Conservation (phyloP, 306 rosid species). For the Vicia sativa region DNA sequence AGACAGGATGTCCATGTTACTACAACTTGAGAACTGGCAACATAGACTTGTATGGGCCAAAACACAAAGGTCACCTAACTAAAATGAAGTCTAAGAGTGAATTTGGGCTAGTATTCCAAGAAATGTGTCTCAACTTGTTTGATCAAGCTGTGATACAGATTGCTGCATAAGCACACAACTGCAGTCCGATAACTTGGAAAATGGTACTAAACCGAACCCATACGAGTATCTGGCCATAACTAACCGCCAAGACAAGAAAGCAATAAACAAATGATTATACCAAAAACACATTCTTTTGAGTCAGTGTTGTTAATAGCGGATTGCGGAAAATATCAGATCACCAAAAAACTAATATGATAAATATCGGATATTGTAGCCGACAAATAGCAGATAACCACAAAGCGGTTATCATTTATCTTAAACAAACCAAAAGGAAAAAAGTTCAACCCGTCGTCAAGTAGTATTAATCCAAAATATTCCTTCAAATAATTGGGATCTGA, state of each 20-base stretch:
- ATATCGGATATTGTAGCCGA: too few relatives aligned
- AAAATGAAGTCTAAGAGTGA: conserved; percentile 8
- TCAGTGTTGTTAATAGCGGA: too few relatives aligned
- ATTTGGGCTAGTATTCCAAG: neutral
- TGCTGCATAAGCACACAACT: neutral
- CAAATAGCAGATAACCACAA: too few relatives aligned
- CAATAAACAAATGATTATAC: conserved; percentile 1
- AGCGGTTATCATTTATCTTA: too few relatives aligned
- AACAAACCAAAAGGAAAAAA: too few relatives aligned
- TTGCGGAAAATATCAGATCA: too few relatives aligned
- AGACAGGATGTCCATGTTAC: conserved; percentile 9
- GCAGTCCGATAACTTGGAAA: neutral
- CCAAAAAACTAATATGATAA: too few relatives aligned
- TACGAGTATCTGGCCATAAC: neutral
- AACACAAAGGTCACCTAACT: neutral
- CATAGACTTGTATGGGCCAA: conserved; percentile 4
- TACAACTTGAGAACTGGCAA: conserved; percentile 25
- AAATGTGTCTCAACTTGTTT: neutral
- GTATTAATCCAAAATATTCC: too few relatives aligned
- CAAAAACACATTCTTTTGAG: neutral
- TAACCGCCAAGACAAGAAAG: conserved; percentile 21
- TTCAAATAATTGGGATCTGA: too few relatives aligned
- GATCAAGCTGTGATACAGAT: neutral
- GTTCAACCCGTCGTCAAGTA: too few relatives aligned
- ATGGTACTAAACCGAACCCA: conserved; percentile 22